Evolutionary conservation across 176 grass and related monocot genomes (phyloP).

Genomic region (Cocos nucifera): DNA sequence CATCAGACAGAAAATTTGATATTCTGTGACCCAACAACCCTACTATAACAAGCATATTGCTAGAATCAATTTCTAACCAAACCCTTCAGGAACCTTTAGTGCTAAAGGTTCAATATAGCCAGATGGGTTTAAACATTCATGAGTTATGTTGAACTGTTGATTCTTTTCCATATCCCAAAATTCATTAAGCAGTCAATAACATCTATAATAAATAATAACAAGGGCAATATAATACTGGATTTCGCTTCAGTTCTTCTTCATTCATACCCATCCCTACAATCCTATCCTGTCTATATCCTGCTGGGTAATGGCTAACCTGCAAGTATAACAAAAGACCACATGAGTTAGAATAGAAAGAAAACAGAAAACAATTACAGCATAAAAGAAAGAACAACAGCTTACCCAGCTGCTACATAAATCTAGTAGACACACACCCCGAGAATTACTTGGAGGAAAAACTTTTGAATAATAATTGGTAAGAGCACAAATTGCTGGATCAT

Average conservation of each 20-base stretch:
- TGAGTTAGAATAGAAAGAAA: neutral
- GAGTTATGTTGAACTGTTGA: no score
- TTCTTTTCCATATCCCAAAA: no score
- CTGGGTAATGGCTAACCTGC: constrained; percentile 95
- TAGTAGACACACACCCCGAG: constrained; percentile 49
- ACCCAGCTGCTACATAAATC: constrained; percentile 99
- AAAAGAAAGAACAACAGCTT: constrained; percentile 23
- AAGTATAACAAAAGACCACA: constrained; percentile 22
- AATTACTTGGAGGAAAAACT: constrained; percentile 75
- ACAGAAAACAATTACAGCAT: neutral
- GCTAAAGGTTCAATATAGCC: no score
- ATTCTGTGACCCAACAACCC: no score
- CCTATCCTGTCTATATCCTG: constrained; percentile 60
- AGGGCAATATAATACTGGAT: constrained; percentile 37
- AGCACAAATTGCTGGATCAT: constrained; percentile 69
- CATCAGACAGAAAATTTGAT: no score
- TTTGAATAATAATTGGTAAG: constrained; percentile 77
- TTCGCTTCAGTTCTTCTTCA: constrained; percentile 82
- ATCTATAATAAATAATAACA: neutral
- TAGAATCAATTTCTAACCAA: no score
- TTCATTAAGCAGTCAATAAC: no score
- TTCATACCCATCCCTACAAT: constrained; percentile 97
- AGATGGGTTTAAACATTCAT: no score
- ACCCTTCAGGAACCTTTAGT: no score
- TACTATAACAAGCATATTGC: no score